Evolutionary conservation across 768 basidiomycete genomes (phyloP).

Genomic region (Cystobasidium onofrii): DNA sequence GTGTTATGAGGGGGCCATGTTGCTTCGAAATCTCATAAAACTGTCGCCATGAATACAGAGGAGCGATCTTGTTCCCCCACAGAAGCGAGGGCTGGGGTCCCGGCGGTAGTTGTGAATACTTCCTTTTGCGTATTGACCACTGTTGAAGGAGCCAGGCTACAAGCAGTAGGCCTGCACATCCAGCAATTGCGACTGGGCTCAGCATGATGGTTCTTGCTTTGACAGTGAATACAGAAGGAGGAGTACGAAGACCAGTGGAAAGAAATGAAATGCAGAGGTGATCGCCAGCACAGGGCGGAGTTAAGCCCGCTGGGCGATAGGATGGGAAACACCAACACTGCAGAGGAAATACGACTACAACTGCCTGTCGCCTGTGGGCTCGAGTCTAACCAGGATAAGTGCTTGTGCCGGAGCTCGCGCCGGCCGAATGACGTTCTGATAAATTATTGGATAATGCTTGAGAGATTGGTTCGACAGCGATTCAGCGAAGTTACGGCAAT

Average conservation of each 20-base stretch:
- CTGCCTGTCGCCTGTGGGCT: not conserved
- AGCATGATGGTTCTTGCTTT: not conserved
- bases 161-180: not conserved
- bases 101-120: slow-evolving; percentile 6
- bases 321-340: not conserved
- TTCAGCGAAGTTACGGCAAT: too few relatives aligned
- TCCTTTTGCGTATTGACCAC: not conserved
- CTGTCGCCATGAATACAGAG: slow-evolving; percentile 16
- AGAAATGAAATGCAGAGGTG: too few relatives aligned
- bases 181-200: not conserved
- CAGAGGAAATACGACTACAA: not conserved
- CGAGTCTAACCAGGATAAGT: too few relatives aligned
- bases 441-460: too few relatives aligned
- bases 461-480: too few relatives aligned
- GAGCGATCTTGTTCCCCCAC: slow-evolving; percentile 25
- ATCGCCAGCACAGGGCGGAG: not conserved
- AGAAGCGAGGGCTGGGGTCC: slow-evolving; percentile 11
- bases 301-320: not conserved
- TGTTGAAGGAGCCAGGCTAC: not conserved
- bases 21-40: slow-evolving; percentile 12
- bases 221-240: not conserved
- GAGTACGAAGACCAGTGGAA: not conserved
- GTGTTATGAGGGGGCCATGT: slow-evolving; percentile 12
- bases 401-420: too few relatives aligned
- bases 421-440: too few relatives aligned